Conservation (phyloP, 2,329 filamentous ascomycete genomes). For the Diaporthe humulicola region DNA sequence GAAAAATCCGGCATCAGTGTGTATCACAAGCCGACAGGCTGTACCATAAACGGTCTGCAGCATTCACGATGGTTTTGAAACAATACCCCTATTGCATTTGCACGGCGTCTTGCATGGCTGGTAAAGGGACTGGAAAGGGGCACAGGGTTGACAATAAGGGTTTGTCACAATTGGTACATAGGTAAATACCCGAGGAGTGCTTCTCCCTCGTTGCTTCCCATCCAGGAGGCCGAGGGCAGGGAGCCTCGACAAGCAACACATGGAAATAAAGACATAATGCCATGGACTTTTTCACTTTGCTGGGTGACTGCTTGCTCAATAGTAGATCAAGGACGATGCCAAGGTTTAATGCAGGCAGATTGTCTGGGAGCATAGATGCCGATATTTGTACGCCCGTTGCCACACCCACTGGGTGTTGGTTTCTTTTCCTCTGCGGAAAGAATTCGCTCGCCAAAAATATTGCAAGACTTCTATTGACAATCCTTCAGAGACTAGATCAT, state of each 20-base stretch:
- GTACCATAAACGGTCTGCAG: constrained; percentile 18
- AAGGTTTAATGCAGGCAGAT: not conserved
- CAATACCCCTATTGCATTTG: constrained; percentile 38
- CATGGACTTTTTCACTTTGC: not conserved
- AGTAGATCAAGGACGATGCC: not conserved
- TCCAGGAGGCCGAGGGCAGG: not conserved
- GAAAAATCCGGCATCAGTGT: not conserved
- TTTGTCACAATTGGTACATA: constrained; percentile 27
- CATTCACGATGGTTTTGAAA: constrained; percentile 10
- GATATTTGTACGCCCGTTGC: not conserved
- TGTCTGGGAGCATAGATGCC: not conserved
- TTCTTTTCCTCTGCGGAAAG: not conserved
- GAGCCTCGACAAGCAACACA: constrained; percentile 22
- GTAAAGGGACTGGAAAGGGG: not conserved
- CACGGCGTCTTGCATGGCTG: constrained; percentile 35
- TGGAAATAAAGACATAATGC: constrained; percentile 1
- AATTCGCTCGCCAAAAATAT: not conserved
- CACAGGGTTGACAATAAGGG: not conserved
- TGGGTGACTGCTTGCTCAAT: not conserved
- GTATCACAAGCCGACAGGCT: constrained; percentile 3
- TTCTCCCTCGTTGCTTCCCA: not conserved
- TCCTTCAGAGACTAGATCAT: not conserved
- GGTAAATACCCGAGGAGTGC: not conserved
- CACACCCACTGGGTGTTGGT: too few relatives aligned
- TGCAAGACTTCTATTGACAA: not conserved